These are phyloP conservation scores for Populus ilicifolia DNA, from an alignment of 345 rosid genomes.

Conservation along the genomic window DNA sequence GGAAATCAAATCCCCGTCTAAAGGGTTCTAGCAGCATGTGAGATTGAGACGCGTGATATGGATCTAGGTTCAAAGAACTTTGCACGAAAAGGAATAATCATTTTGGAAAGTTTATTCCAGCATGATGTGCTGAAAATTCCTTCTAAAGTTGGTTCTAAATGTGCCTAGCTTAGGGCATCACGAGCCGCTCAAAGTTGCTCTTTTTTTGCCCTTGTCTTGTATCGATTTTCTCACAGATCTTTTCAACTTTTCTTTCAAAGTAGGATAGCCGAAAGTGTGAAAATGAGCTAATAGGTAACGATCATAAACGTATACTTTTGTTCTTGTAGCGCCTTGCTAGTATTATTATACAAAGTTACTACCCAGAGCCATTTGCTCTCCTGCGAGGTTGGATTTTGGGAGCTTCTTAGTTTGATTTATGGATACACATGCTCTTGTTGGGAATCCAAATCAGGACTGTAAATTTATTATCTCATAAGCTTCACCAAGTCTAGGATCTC, in stretches of 20 bases:
- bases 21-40: background rate
- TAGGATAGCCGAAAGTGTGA: background rate
- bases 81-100: background rate
- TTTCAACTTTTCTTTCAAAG: background rate
- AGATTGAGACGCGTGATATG: background rate
- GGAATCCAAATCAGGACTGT: background rate
- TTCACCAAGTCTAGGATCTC: background rate
- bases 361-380: background rate
- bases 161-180: constrained; percentile 5
- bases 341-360: background rate
- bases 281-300: background rate
- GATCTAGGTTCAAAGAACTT: background rate
- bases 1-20: background rate
- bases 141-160: background rate
- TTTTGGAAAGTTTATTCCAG: background rate
- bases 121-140: background rate
- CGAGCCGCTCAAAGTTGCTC: background rate
- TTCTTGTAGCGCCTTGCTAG: background rate
- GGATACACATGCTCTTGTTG: background rate
- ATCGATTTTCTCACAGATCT: background rate
- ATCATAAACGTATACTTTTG: background rate
- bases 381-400: background rate
- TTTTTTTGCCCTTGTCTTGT: background rate
- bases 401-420: background rate
- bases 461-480: background rate